These are phyloP conservation scores for Kluyveromyces dobzhanskii DNA, from an alignment of 805 yeast genomes.

Conservation along the genomic window DNA sequence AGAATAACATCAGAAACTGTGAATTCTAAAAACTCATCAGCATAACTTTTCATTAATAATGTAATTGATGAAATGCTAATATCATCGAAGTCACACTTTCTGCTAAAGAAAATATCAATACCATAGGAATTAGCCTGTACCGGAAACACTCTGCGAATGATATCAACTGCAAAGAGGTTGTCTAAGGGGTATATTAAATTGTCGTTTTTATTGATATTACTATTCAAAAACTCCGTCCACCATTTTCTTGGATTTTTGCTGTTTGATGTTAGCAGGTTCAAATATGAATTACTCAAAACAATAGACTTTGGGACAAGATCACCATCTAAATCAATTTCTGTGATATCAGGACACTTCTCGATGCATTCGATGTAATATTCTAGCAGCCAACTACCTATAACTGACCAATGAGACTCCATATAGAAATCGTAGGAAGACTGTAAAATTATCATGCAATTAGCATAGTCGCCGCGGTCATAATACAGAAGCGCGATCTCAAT, in stretches of 20 bases:
- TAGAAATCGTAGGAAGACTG: slow-evolving; percentile 64
- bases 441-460: slow-evolving; percentile 53
- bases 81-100: slow-evolving; percentile 13
- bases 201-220: slow-evolving; percentile 8
- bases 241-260: slow-evolving; percentile 13
- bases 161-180: slow-evolving; percentile 14
- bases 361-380: slow-evolving; percentile 64
- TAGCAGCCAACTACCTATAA: slow-evolving; percentile 57
- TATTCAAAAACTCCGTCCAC: slow-evolving; percentile 23
- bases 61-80: slow-evolving; percentile 13
- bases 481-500: slow-evolving; percentile 72
- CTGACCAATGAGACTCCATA: slow-evolving; percentile 63
- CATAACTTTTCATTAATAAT: slow-evolving; percentile 13
- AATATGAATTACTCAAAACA: slow-evolving; percentile 23
- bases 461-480: slow-evolving; percentile 47
- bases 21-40: slow-evolving; percentile 13
- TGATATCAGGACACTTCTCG: slow-evolving; percentile 22
- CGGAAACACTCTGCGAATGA: slow-evolving; percentile 6
- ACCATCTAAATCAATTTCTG: slow-evolving; percentile 15
- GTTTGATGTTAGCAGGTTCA: slow-evolving; percentile 21
- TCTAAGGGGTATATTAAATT: slow-evolving; percentile 20
- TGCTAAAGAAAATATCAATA: slow-evolving; percentile 12
- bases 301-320: slow-evolving; percentile 20
- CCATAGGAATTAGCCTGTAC: slow-evolving; percentile 15
- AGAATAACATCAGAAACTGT: slow-evolving; percentile 6